These are phyloP conservation scores for Plasmodium billcollinsi DNA, from an alignment of 169 alveolate genomes.

Conservation along the genomic window DNA sequence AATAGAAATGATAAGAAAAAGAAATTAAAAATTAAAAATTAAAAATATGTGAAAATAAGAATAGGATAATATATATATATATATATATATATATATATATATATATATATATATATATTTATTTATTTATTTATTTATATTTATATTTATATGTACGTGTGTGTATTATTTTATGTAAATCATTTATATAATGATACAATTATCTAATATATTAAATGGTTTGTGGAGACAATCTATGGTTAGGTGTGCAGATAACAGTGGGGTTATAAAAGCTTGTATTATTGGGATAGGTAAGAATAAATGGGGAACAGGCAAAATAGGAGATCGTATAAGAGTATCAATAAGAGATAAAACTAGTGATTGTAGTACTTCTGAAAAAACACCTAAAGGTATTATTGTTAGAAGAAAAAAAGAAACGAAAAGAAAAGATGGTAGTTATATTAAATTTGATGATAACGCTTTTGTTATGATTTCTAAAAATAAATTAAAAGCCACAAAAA, in stretches of 20 bases:
- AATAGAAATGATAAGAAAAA: not conserved
- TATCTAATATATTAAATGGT: conserved; percentile 77
- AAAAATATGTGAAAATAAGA: conserved; percentile 2
- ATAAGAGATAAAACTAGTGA: conserved; percentile 85
- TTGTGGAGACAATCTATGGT: conserved; percentile 85
- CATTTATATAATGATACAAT: conserved; percentile 12
- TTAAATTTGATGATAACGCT: conserved; percentile 88
- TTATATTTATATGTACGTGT: not conserved
- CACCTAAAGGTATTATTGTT: conserved; percentile 85
- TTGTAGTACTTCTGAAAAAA: conserved; percentile 79
- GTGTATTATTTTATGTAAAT: not conserved
- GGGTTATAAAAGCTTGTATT: conserved; percentile 87
- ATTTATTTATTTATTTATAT: no score
- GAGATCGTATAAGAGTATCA: conserved; percentile 87
- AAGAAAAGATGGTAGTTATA: conserved; percentile 86
- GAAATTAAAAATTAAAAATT: not conserved
- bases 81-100: not conserved
- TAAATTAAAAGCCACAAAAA: conserved; percentile 84
- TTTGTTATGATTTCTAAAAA: conserved; percentile 85
- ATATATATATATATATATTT: not conserved
- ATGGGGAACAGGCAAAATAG: conserved; percentile 89
- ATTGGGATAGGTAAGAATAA: conserved; percentile 85
- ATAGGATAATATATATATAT: conserved; percentile 27
- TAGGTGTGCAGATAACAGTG: conserved; percentile 86
- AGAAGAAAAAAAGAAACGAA: conserved; percentile 85